phyloP scores from a whole-genome alignment of 2,329 filamentous ascomycete species.

The Alternaria postmessia region DNA sequence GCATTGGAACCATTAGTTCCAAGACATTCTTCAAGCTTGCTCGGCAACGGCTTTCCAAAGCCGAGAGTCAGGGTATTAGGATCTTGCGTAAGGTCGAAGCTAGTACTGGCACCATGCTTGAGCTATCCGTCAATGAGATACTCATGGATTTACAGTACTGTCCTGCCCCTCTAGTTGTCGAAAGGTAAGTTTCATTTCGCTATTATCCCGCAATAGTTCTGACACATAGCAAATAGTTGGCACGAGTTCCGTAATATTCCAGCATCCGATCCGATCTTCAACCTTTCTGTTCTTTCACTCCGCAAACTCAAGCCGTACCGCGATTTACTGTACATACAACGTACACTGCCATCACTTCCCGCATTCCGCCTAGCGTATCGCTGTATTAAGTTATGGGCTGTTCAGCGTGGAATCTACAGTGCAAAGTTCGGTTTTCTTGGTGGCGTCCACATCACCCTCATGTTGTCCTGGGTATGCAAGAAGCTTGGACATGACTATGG shows the following conservation, averaged over 20 bases:
- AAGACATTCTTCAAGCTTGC: constrained; percentile 69
- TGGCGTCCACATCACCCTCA: constrained; percentile 69
- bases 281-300: constrained; percentile 64
- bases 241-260: constrained; percentile 53
- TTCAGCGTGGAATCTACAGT: constrained; percentile 68
- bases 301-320: constrained; percentile 70
- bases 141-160: constrained; percentile 74
- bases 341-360: constrained; percentile 66
- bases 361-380: constrained; percentile 67
- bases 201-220: constrained; percentile 1
- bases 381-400: constrained; percentile 69
- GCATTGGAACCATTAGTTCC: constrained; percentile 68
- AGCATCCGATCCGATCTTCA: constrained; percentile 62
- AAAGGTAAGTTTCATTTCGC: constrained; percentile 50
- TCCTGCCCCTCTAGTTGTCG: constrained; percentile 63
- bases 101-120: constrained; percentile 69
- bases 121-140: constrained; percentile 66
- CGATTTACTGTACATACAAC: constrained; percentile 68
- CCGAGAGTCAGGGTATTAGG: constrained; percentile 54
- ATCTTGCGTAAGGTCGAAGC: constrained; percentile 67
- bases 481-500: constrained; percentile 37
- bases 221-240: constrained; percentile 42
- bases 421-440: constrained; percentile 71
- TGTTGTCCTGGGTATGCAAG: constrained; percentile 69
- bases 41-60: constrained; percentile 62